phyloP scores from a whole-genome alignment of 495 filamentous ascomycete genomes.

The Darksidea phi region DNA sequence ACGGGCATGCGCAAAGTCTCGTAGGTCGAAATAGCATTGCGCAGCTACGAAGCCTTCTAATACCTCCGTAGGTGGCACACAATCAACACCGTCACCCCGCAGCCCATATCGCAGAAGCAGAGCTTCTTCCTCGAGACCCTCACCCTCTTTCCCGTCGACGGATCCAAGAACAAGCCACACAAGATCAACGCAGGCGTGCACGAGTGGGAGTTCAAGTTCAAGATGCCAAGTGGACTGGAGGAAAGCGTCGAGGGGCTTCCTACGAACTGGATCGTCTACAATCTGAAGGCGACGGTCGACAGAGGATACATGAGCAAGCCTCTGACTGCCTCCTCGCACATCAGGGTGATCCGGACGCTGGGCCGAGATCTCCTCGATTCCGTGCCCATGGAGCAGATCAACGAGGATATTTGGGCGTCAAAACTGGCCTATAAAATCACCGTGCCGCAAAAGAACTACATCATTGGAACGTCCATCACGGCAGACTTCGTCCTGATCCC shows the following conservation, averaged over 20 bases:
- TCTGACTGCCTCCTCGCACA: conserved; percentile 69
- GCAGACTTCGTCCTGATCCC: conserved; percentile 80
- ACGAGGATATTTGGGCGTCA: conserved; percentile 88
- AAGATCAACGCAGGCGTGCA: conserved; percentile 75
- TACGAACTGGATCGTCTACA: conserved; percentile 79
- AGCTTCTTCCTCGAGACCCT: conserved; percentile 38
- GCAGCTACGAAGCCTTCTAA: neutral
- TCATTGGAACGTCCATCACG: conserved; percentile 80
- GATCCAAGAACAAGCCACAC: conserved; percentile 50
- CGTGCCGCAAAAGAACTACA: conserved; percentile 83
- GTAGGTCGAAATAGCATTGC: conserved; percentile 23
- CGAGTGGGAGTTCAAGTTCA: conserved; percentile 83
- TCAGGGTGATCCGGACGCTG: conserved; percentile 85
- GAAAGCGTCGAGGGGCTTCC: conserved; percentile 87
- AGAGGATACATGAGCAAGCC: conserved; percentile 79
- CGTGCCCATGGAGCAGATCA: conserved; percentile 52
- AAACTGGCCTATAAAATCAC: conserved; percentile 91
- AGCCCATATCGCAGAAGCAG: conserved; percentile 39
- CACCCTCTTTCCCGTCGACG: conserved; percentile 35
- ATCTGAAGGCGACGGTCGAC: conserved; percentile 82
- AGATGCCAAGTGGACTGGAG: conserved; percentile 69
- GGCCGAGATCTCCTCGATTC: conserved; percentile 73
- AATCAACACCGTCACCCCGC: conserved; percentile 31
- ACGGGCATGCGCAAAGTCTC: conserved; percentile 42
- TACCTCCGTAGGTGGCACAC: conserved; percentile 25